These are phyloP conservation scores for Phytophthora pini DNA, from an alignment of 352 stramenopile species.

Conservation along the genomic window DNA sequence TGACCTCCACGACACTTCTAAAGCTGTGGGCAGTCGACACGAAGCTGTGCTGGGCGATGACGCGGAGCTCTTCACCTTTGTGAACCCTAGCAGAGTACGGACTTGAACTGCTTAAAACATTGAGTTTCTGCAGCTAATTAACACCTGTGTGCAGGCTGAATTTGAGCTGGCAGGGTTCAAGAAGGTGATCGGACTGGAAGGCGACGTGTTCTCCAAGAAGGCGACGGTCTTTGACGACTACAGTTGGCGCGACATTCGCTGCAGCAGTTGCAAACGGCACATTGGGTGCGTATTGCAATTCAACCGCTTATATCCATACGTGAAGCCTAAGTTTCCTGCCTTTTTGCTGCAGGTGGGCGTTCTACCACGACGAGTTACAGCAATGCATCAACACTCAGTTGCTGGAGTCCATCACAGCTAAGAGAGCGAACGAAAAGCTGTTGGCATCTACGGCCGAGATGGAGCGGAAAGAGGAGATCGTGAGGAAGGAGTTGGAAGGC, in stretches of 20 bases:
- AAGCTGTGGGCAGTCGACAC: conserved; percentile 60
- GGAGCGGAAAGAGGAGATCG: conserved; percentile 48
- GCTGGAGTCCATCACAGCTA: conserved; percentile 55
- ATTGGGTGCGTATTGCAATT: conserved; percentile 50
- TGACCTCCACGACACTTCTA: conserved; percentile 75
- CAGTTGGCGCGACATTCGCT: conserved; percentile 83
- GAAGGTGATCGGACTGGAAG: conserved; percentile 57
- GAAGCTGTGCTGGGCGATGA: conserved; percentile 58
- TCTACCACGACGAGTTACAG: conserved; percentile 82
- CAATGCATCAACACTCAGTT: conserved; percentile 72
- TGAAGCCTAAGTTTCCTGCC: too few relatives aligned
- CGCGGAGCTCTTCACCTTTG: conserved; percentile 77
- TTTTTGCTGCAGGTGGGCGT: conserved; percentile 62
- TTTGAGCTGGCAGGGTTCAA: conserved; percentile 84
- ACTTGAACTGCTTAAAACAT: neutral
- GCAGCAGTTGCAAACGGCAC: conserved; percentile 75
- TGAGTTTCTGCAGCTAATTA: neutral
- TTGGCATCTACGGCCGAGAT: conserved; percentile 40
- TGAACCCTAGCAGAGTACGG: conserved; percentile 71
- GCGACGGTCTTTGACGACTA: conserved; percentile 86
- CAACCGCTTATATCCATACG: neutral
- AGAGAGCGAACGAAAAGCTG: conserved; percentile 46
- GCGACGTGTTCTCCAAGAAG: conserved; percentile 72
- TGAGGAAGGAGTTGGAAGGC: conserved; percentile 57
- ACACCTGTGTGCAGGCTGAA: conserved; percentile 50